phyloP scores from a whole-genome alignment of 2,329 filamentous ascomycete species.

The Lasiodiplodia sp. region DNA sequence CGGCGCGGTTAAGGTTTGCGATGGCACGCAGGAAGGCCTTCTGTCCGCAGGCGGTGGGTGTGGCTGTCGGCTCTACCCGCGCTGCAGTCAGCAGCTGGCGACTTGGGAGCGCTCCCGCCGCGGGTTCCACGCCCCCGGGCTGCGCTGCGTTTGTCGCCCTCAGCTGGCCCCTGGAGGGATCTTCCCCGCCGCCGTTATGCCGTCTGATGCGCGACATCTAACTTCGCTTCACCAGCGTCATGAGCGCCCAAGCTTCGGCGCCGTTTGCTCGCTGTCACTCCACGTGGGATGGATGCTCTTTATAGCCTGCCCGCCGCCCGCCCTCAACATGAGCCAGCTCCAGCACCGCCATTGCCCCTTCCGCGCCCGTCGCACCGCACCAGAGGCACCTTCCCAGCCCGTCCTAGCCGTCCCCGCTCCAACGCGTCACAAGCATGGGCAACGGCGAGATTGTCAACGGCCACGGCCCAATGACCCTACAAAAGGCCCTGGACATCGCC shows the following conservation, averaged over 20 bases:
- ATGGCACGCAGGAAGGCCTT: conserved; percentile 18
- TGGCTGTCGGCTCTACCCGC: conserved; percentile 22
- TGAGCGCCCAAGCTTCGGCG: conserved; percentile 13
- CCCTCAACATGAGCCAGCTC: conserved; percentile 4
- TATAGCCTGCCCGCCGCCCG: conserved; percentile 23
- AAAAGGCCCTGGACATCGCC: conserved; percentile 76
- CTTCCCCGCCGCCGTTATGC: conserved; percentile 23
- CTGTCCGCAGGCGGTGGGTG: conserved; percentile 10
- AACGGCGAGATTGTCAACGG: conserved; percentile 49
- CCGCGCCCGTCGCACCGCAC: conserved; percentile 19
- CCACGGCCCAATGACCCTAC: conserved; percentile 59
- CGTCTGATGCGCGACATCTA: conserved; percentile 25
- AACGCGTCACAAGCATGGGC: conserved; percentile 43
- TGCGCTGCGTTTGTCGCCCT: conserved; percentile 5
- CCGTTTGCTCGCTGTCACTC: conserved; percentile 26
- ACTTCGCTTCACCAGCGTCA: conserved; percentile 10
- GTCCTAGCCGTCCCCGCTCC: conserved; percentile 36
- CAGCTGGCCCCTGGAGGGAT: conserved; percentile 4
- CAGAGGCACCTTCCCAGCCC: conserved; percentile 36
- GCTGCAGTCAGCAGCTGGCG: conserved; percentile 16
- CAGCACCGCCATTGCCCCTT: not conserved
- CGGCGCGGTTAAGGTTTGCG: conserved; percentile 22
- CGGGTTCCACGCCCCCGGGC: conserved; percentile 20
- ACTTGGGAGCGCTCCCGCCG: conserved; percentile 21
- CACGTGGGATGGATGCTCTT: conserved; percentile 21